Evolutionary conservation across 306 rosid genomes (phyloP), one percentile per base, ranked within the genome.

Genomic region (Bauhinia variegata): DNA sequence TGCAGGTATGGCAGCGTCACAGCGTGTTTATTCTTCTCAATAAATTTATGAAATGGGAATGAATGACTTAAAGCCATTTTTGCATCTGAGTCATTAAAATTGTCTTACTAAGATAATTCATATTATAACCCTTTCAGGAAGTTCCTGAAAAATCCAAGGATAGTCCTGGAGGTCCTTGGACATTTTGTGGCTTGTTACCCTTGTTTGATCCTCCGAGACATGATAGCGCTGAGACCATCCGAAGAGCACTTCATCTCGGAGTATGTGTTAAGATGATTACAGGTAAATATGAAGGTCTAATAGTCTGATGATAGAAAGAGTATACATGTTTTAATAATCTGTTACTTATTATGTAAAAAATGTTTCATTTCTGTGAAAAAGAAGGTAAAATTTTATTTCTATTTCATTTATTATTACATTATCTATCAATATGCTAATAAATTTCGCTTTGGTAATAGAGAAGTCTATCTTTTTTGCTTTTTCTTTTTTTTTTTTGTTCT

Each of bases 151-250:
- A 78, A 77, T 79, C 81, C 14, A 90, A 76, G 82, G 96, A 90
- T 6, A 60, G 85, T 61, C 84, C 80, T 61, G 96, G 96, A 77
- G 84, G 89, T 78, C 91, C 88, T 39, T 90, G 96, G 95, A 87
- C 77, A 8, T 90, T 90, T 76, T 83, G 88, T 72, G 96, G 96
- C 47, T 70, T 90, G 82, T 78, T 90, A 78, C 88, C 96, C 73
- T 84, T 90, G 83, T 90, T 90, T 80, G 96, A 90, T 80, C 95
- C 96, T 38, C 96, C 95, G 11, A 83, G 96, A 74, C 96, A 87
- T 64, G 96, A 90, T 51, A 90, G 96, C 70, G 96, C 95, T 9
- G 96, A 89, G 84, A 89, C 96, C 71, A 90, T 90, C 53, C 88
- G 83, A 0, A 88, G 91, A 76, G 96, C 96, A 6, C 96, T 90